Conservation (phyloP, 176 grass and related monocot genomes). For the Lolium perenne region DNA sequence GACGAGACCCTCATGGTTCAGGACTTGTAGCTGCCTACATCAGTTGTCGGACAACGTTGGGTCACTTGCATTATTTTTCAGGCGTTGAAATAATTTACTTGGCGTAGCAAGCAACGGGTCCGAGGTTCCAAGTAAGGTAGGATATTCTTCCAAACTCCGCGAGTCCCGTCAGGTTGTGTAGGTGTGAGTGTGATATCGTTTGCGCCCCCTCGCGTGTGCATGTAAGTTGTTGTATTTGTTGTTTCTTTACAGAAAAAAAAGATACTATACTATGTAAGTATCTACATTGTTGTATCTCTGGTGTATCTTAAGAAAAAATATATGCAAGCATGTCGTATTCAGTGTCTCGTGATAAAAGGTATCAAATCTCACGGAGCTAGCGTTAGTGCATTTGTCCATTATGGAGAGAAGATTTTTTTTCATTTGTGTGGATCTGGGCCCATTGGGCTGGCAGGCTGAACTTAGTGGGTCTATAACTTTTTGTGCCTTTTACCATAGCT, state of each 20-base stretch:
- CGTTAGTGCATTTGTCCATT: too few relatives aligned
- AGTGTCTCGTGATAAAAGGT: not conserved
- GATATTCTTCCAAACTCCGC: too few relatives aligned
- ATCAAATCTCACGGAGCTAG: not conserved
- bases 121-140: not conserved
- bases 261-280: not conserved
- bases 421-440: too few relatives aligned
- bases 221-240: not conserved
- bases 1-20: slow-evolving; percentile 22
- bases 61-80: not conserved
- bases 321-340: not conserved
- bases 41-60: not conserved
- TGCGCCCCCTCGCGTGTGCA: not conserved
- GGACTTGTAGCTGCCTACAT: not conserved
- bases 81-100: not conserved
- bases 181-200: not conserved
- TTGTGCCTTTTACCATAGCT: too few relatives aligned
- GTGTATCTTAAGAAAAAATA: too few relatives aligned
- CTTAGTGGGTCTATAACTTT: too few relatives aligned
- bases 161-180: too few relatives aligned
- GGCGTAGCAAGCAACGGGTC: too few relatives aligned
- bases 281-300: not conserved
- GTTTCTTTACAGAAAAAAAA: not conserved
- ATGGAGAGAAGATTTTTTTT: too few relatives aligned
- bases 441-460: too few relatives aligned